Evolutionary conservation across 805 yeast genomes (phyloP).

Genomic region (Monosporozyma unispora): DNA sequence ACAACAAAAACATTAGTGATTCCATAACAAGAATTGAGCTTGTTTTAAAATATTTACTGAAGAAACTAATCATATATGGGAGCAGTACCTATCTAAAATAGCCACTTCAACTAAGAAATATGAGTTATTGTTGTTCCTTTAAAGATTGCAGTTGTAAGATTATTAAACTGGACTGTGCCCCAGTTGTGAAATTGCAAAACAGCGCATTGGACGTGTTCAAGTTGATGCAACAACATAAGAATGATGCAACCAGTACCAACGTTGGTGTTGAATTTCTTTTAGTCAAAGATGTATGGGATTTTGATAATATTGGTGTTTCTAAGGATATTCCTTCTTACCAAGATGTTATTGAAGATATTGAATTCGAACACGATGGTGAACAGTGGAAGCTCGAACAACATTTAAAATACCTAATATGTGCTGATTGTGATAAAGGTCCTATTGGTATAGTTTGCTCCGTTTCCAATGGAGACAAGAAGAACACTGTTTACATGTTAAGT

Average conservation of each 20-base stretch:
- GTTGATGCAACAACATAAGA: constrained; percentile 13
- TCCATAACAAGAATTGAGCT: no score
- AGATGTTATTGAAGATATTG: constrained; percentile 11
- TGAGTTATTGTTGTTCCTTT: constrained; percentile 16
- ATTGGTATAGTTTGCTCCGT: constrained; percentile 53
- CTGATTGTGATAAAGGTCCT: constrained; percentile 75
- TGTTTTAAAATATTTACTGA: no score
- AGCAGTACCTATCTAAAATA: no score
- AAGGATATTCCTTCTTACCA: constrained; percentile 24
- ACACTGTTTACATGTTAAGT: background rate
- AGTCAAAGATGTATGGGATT: constrained; percentile 62
- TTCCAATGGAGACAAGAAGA: constrained; percentile 7
- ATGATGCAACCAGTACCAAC: background rate
- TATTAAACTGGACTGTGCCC: constrained; percentile 10
- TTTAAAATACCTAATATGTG: constrained; percentile 52
- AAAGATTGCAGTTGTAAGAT: constrained; percentile 17
- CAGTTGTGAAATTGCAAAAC: constrained; percentile 8
- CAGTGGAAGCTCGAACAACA: constrained; percentile 29
- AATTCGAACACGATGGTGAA: constrained; percentile 15
- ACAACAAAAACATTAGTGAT: no score
- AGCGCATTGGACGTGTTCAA: constrained; percentile 12
- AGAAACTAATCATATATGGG: background rate
- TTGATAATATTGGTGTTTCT: constrained; percentile 73
- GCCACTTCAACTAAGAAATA: no score
- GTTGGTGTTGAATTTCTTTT: constrained; percentile 30